Conservation (phyloP, 192 early-diverging fungal species). For the Linnemannia zychae region DNA sequence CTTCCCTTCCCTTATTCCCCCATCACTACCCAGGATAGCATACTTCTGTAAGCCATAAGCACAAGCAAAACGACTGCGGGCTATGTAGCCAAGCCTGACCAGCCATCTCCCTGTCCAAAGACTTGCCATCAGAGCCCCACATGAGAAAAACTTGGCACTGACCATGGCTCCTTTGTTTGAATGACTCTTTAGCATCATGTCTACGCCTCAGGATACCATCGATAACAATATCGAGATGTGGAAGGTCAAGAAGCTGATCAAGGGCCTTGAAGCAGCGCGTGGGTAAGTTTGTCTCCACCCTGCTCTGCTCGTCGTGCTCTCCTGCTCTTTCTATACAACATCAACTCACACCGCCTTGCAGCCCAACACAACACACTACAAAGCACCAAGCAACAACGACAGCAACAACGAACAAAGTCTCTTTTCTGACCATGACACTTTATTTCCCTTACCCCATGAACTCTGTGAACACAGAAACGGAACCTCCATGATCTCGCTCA, state of each 20-base stretch:
- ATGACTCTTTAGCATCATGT: constrained; percentile 34
- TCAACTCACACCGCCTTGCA: not conserved
- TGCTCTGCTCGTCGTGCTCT: not conserved
- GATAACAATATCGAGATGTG: constrained; percentile 96
- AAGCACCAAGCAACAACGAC: not conserved
- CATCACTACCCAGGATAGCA: constrained; percentile 33
- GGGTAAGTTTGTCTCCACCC: constrained; percentile 70
- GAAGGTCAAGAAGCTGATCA: constrained; percentile 99
- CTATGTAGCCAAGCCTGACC: not conserved
- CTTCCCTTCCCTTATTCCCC: constrained; percentile 15
- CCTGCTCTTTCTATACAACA: not conserved
- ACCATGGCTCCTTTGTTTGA: not conserved
- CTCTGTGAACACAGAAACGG: constrained; percentile 77
- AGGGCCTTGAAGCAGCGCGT: constrained; percentile 92
- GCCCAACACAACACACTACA: not conserved
- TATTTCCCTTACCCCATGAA: not conserved
- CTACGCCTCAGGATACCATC: constrained; percentile 61
- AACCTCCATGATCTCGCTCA: constrained; percentile 99
- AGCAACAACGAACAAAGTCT: not conserved
- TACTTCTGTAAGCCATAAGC: constrained; percentile 32
- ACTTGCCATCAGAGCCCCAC: not conserved
- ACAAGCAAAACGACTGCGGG: no score
- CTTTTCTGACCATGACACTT: not conserved
- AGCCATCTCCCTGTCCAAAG: not conserved
- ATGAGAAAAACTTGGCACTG: not conserved